Conservation (phyloP, 352 stramenopile genomes). For the Thalassiosira exigua region DNA sequence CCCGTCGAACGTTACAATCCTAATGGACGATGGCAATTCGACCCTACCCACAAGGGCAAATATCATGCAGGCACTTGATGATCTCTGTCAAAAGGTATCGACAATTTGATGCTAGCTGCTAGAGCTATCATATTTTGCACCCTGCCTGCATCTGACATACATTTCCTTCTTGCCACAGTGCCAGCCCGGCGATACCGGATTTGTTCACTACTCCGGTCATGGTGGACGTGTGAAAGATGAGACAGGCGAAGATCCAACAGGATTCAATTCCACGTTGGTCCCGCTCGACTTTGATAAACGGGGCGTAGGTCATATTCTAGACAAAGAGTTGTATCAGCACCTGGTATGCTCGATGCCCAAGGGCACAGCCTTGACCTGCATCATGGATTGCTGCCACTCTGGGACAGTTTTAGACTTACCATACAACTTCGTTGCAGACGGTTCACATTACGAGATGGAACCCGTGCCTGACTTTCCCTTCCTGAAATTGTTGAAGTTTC, state of each 20-base stretch:
- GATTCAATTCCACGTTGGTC: conserved; percentile 74
- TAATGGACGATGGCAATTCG: conserved; percentile 71
- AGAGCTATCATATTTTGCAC: no score
- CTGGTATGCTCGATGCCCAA: conserved; percentile 58
- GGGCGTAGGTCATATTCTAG: conserved; percentile 72
- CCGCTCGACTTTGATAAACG: conserved; percentile 70
- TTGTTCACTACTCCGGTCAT: conserved; percentile 83
- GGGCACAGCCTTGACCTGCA: conserved; percentile 59
- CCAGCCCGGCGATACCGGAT: conserved; percentile 65
- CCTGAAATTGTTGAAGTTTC: no score
- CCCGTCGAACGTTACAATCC: conserved; percentile 63
- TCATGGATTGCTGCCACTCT: conserved; percentile 85
- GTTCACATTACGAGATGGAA: conserved; percentile 46
- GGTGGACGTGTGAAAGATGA: conserved; percentile 69
- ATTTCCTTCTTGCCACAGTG: no score
- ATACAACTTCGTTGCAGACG: conserved; percentile 73
- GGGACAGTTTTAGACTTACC: conserved; percentile 85
- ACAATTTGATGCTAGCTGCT: no score
- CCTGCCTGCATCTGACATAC: no score
- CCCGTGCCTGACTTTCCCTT: no score
- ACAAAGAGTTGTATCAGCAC: conserved; percentile 71
- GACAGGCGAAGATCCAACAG: conserved; percentile 54
- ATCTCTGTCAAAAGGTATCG: no score
- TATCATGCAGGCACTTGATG: no score
- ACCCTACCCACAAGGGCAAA: no score